Evolutionary conservation across 2,329 filamentous ascomycete species (phyloP).

Genomic region (Colletotrichum plurivorum): DNA sequence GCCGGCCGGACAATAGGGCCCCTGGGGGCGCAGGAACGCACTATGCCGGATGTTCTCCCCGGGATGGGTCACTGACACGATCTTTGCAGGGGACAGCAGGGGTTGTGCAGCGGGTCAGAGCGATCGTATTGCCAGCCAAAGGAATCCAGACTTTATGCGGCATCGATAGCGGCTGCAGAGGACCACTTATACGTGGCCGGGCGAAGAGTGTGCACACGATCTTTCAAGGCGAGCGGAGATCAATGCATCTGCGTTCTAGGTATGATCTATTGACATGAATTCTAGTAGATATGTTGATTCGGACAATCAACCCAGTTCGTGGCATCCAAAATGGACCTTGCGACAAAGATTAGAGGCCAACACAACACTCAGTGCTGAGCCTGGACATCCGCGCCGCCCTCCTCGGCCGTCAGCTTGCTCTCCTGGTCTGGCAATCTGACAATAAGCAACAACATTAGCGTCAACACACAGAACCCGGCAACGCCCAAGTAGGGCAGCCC

Average conservation of each 20-base stretch:
- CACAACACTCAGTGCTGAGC: background rate
- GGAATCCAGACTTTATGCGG: background rate
- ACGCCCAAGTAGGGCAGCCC: constrained; percentile 50
- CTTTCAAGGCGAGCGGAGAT: background rate
- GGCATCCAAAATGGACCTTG: no score
- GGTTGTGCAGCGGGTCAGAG: background rate
- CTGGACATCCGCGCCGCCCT: background rate
- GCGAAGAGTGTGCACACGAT: background rate
- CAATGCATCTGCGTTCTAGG: background rate
- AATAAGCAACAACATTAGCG: constrained; percentile 18
- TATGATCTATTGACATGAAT: background rate
- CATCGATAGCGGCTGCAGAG: background rate
- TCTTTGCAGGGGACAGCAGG: constrained; percentile 12
- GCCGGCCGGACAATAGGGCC: background rate
- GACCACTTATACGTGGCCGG: background rate
- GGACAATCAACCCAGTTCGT: background rate
- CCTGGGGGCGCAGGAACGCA: constrained; percentile 5
- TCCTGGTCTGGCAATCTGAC: constrained; percentile 30
- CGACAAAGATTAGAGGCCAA: no score
- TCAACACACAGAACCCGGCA: constrained; percentile 35
- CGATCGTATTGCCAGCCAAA: background rate
- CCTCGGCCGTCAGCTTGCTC: constrained; percentile 19
- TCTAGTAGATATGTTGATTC: background rate
- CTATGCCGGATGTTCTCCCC: constrained; percentile 7
- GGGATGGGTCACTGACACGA: constrained; percentile 8